Percentiles rank a stretch among this genome's conserved stretches.
Evolutionary conservation across 2,329 filamentous ascomycete genomes (phyloP).

Genomic region (Emergomyces orientalis): DNA sequence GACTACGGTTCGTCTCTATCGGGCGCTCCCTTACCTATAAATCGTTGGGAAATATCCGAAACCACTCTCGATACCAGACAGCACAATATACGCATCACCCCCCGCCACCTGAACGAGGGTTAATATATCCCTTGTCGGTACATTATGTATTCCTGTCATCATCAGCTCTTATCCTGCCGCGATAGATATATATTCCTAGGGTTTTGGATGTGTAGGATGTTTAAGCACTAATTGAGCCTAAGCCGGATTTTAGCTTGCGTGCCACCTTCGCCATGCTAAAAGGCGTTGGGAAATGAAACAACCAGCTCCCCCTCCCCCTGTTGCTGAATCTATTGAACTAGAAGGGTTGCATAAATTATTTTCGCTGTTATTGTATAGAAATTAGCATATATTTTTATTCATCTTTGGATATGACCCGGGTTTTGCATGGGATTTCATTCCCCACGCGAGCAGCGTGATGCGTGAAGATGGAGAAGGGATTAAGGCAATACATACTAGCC

Average conservation of each 20-base stretch:
- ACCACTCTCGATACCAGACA: neutral
- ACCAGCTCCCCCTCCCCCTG: neutral
- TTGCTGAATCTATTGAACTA: neutral
- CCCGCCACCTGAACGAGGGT: neutral
- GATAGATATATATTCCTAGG: neutral
- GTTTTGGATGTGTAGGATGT: neutral
- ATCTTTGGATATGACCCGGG: neutral
- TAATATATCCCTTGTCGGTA: neutral
- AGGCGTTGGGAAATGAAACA: neutral
- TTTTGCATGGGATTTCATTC: neutral
- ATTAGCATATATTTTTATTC: neutral
- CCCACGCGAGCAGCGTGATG: neutral
- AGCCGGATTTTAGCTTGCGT: neutral
- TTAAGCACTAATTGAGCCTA: neutral
- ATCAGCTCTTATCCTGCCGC: neutral
- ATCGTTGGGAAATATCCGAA: neutral
- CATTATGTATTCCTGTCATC: neutral
- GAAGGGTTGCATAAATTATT: neutral
- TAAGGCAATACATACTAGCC: neutral
- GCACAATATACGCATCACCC: neutral
- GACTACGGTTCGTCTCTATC: neutral
- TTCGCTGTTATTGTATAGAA: neutral
- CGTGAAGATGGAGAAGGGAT: neutral
- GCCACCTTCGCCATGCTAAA: neutral
- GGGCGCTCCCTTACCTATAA: neutral